Base-by-base conservation (phyloP, 495 filamentous ascomycete species). In the Xylaria curta region DNA sequence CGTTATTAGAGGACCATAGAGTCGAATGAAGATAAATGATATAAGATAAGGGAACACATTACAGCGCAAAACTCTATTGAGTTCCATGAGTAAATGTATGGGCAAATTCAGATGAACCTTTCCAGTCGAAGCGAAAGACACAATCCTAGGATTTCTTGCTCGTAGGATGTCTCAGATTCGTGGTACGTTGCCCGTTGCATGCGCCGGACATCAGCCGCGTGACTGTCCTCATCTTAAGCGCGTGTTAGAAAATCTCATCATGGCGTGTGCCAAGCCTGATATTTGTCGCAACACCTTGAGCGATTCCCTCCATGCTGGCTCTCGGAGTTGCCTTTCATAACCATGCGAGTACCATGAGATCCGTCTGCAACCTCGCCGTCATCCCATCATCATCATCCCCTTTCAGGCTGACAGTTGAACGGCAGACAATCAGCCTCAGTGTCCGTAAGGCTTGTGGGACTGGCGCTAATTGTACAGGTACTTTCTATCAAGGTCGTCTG, bases 281-380 rank as follows among this genome's bases (percentile, higher is more conserved):
- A 51, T 49, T 51, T 38, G 28, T 49, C 26, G 42, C 26, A 15
- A 26, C 28, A 38, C 17, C 33, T 54, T 12, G 47, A 40, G 19
- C 19, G 5, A 46, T 19, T 4, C 19, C 10, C 26, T 60, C 6
- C 3, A 59, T 21, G 24, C 24, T 61, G 2, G 19, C 53, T 69
- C 42, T 69, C 54, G 66, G 66, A 60, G 53, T 69, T 47, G 54
- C 66, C 66, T 60, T 33, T 60, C 33, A 54, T 24, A 51, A 51
- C 49, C 21, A 69, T 49, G 49, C 24, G 40, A 69, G 38, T 54
- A 19, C 12, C 54, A 54, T 38, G 28, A 46, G 66, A 59, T 61
- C 54, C 51, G 21, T 46, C 66, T 26, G 51, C 51, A 59, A 68
- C 51, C 10, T 46, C 10, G 26, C 49, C 53, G 26, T 69, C 36